Evolutionary conservation across 306 rosid species (phyloP), one percentile per base, ranked within the genome.

Genomic region (Pueraria montana): DNA sequence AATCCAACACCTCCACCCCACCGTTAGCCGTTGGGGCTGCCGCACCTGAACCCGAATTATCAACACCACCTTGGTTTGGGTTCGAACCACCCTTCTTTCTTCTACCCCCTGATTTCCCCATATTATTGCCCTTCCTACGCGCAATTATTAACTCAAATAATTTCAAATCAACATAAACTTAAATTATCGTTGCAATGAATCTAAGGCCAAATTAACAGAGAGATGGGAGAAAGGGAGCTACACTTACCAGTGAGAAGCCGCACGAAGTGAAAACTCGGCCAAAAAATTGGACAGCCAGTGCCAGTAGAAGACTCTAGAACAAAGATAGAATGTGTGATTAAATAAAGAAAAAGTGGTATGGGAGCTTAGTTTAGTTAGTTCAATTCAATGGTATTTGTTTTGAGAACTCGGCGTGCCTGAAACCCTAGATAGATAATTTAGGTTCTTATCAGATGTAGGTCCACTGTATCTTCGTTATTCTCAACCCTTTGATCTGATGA

Each of bases 21-120:
- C 97, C 98, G 76, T 91, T 93, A 53, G 87, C 84, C 74, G 58
- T 76, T 42, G 94, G 85, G 58, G 86, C 68, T 14, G 90, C 78
- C 0, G 58, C 80, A 2, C 43, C 34, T 8, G 85, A 66, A 66
- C 18, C 86, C 26, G 80, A 78, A 72, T 18, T 86, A 64, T 88
- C 90, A 42, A 38, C 89, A 72, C 52, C 94, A 27, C 45, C 46
- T 34, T 64, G 71, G 71, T 32, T 64, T 18, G 85, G 90, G 87
- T 84, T 92, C 14, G 95, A 82, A 85, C 72, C 91, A 81, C 93
- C 91, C 91, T 92, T 96, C 95, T 96, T 94, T 87, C 84, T 96
- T 77, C 94, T 91, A 81, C 86, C 86, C 87, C 98, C 98, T 7
- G 97, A 94, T 87, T 94, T 96, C 91, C 99, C 98, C 99, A 96